Conservation (phyloP, 1,284 basidiomycete genomes). For the Rhodotorula sp. region DNA sequence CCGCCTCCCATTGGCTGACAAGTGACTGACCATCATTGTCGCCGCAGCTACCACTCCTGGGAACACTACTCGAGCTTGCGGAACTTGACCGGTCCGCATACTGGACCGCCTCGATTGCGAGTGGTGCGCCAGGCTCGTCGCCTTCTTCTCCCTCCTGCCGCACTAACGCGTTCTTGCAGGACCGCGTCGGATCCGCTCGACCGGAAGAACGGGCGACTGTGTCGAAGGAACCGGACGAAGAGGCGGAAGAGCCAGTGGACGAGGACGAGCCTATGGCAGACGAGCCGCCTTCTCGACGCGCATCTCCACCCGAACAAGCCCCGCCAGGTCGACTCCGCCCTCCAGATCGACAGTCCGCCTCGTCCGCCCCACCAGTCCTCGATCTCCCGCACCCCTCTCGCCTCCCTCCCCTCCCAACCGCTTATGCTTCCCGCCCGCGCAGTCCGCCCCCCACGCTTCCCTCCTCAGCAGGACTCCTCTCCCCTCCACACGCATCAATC, state of each 20-base stretch:
- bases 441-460: not conserved
- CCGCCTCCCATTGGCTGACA: too few relatives aligned
- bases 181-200: not conserved
- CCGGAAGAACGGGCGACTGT: not conserved
- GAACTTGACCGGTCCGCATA: slow-evolving; percentile 78
- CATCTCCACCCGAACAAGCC: not conserved
- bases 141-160: too few relatives aligned
- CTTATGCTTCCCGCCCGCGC: not conserved
- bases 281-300: not conserved
- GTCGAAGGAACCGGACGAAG: not conserved
- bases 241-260: not conserved
- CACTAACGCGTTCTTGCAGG: not conserved
- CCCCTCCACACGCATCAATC: not conserved
- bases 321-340: not conserved
- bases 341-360: not conserved
- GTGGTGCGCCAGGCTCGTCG: slow-evolving; percentile 50
- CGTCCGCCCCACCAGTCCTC: not conserved
- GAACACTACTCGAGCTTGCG: slow-evolving; percentile 92
- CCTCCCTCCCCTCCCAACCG: not conserved
- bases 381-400: not conserved
- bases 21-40: too few relatives aligned
- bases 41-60: slow-evolving; percentile 77
- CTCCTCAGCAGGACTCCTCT: slow-evolving; percentile 4
- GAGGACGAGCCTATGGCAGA: not conserved
- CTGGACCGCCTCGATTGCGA: slow-evolving; percentile 67